phyloP scores from a whole-genome alignment of 306 rosid genomes.

The Argentina anserina region DNA sequence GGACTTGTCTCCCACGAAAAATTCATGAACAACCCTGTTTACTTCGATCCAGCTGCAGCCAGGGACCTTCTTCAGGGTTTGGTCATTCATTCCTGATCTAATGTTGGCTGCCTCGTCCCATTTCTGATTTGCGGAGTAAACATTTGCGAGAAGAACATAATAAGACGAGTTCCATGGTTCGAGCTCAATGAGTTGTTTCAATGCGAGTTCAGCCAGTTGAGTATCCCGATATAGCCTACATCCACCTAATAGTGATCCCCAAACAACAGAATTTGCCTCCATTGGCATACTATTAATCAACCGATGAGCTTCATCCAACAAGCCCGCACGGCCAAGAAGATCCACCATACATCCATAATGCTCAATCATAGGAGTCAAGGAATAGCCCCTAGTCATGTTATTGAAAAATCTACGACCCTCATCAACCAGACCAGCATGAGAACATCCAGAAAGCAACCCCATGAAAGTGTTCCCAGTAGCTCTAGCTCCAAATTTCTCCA shows the following conservation, averaged over 20 bases:
- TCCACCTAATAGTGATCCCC: constrained; percentile 72
- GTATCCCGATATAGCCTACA: constrained; percentile 60
- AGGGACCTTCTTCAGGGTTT: constrained; percentile 55
- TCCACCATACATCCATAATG: constrained; percentile 81
- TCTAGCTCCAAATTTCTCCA: constrained; percentile 50
- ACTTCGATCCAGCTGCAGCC: constrained; percentile 75
- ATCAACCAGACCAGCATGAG: constrained; percentile 65
- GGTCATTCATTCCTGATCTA: constrained; percentile 48
- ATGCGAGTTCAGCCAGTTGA: constrained; percentile 50
- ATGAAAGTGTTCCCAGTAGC: constrained; percentile 64
- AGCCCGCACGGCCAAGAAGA: constrained; percentile 68
- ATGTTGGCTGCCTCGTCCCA: constrained; percentile 66
- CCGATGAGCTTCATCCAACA: constrained; percentile 52
- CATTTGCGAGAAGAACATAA: constrained; percentile 64
- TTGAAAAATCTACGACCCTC: constrained; percentile 60
- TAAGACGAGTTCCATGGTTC: constrained; percentile 84
- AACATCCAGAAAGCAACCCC: constrained; percentile 68
- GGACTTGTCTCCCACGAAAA: constrained; percentile 64
- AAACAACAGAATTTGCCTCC: constrained; percentile 57
- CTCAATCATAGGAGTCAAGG: constrained; percentile 56
- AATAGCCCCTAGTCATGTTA: constrained; percentile 40
- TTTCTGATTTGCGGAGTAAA: constrained; percentile 56
- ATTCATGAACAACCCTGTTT: constrained; percentile 55
- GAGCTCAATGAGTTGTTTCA: constrained; percentile 58
- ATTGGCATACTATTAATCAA: constrained; percentile 60